These are phyloP conservation scores for Epichloe glyceriae DNA, from an alignment of 2,329 filamentous ascomycete species.

Conservation along the genomic window DNA sequence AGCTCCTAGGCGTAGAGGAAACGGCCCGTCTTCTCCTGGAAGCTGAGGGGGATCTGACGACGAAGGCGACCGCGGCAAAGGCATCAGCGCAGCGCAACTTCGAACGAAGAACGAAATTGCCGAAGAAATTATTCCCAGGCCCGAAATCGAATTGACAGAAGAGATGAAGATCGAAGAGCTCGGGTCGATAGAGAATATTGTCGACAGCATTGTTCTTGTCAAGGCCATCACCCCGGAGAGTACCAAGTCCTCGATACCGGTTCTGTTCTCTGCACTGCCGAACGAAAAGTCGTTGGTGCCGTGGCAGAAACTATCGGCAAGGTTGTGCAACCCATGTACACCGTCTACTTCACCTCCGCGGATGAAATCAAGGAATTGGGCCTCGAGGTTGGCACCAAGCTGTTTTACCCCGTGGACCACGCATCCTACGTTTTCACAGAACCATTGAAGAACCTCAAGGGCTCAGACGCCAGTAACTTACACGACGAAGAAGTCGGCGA, in stretches of 20 bases:
- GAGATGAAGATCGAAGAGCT: conserved; percentile 68
- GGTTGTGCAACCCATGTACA: conserved; percentile 77
- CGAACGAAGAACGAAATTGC: conserved; percentile 71
- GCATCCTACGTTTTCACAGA: conserved; percentile 81
- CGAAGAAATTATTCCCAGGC: conserved; percentile 55
- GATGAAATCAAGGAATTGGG: conserved; percentile 55
- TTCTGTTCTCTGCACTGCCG: conserved; percentile 67
- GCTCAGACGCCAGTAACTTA: conserved; percentile 87
- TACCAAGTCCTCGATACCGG: conserved; percentile 75
- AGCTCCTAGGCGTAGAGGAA: conserved; percentile 68
- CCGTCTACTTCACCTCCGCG: conserved; percentile 58
- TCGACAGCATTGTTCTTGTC: conserved; percentile 68
- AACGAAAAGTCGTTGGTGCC: conserved; percentile 65
- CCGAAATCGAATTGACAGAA: conserved; percentile 62
- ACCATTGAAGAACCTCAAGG: conserved; percentile 64
- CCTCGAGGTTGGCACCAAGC: conserved; percentile 51
- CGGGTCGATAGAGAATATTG: conserved; percentile 61
- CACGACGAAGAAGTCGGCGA: conserved; percentile 82
- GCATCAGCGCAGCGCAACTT: conserved; percentile 34
- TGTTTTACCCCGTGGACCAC: conserved; percentile 71
- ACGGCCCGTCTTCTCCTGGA: conserved; percentile 77
- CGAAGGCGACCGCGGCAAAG: conserved; percentile 42
- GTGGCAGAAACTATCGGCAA: conserved; percentile 79
- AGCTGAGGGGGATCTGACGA: conserved; percentile 70
- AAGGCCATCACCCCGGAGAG: conserved; percentile 67